Evolutionary conservation across 2,329 filamentous ascomycete genomes (phyloP), one percentile per base, ranked within the genome.

Genomic region (Penicillium sp.): DNA sequence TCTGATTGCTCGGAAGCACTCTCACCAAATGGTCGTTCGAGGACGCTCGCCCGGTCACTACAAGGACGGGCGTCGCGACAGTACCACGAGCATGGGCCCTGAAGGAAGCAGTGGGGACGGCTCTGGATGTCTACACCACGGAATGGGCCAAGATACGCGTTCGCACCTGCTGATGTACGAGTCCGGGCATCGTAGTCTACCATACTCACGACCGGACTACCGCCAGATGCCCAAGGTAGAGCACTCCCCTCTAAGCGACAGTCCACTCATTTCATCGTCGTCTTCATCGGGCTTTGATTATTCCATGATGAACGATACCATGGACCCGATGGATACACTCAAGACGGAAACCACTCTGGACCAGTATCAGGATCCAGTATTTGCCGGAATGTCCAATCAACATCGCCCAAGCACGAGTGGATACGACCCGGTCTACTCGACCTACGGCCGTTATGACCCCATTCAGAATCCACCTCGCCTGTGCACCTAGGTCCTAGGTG

Each of bases 21-120:
- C 88, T 5, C 83, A 86, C 51, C 87, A 86, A 65, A 88, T 93
- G 79, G 89, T 95, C 58, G 88, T 93, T n/a, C 85, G 89, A 20
- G 89, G 89, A 5, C 81, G 88, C 24, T 91, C 87, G 6, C 88
- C 88, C 0, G 88, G 88, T 1, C 89, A 90, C 62, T 90, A 90
- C 69, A 84, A 87, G 62, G 82, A 85, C 39, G 83, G 86, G 57
- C 76, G 85, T 55, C 79, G 84, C 47, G 79, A 82, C 45, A 88
- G 84, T 66, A 78, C 83, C 2, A 82, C 84, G 60, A 88, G 86
- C 61, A 85, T 87, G 48, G 86, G 87, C 12, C 83, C 84, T 0
- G 81, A 82, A 32, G 81, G 83, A 20, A 79, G 78, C 37, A 77
- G 81, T 9, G 66, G 65, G 25, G 69, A 72, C 47, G 59, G 64